phyloP scores from a whole-genome alignment of 1,284 basidiomycete genomes.

The Gymnopus androsaceus region DNA sequence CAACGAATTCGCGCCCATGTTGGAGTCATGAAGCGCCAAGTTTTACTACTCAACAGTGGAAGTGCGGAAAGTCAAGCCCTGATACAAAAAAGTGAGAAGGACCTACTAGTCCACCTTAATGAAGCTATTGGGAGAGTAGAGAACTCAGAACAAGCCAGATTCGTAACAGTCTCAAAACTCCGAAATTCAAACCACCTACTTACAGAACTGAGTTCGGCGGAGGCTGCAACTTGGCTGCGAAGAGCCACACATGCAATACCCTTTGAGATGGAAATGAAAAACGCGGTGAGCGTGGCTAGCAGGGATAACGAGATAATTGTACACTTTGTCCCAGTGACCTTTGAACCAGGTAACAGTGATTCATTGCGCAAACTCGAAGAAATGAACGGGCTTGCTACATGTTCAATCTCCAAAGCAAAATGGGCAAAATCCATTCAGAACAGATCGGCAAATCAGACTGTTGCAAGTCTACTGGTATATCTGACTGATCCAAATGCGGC shows the following conservation, averaged over 20 bases:
- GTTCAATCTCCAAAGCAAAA: not conserved
- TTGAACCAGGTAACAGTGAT: not conserved
- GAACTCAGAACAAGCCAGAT: not conserved
- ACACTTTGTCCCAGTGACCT: not conserved
- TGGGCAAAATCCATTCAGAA: constrained; percentile 2
- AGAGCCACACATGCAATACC: not conserved
- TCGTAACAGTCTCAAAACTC: not conserved
- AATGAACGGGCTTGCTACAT: not conserved
- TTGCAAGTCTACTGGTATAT: constrained; percentile 9
- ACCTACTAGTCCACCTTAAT: not conserved
- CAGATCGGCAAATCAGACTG: constrained; percentile 11
- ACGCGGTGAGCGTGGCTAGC: not conserved
- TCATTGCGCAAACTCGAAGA: not conserved
- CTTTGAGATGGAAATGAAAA: not conserved
- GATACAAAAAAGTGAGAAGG: not conserved
- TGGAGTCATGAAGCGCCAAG: constrained; percentile 1
- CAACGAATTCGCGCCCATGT: constrained; percentile 1
- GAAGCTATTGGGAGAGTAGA: not conserved
- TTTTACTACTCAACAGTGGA: not conserved
- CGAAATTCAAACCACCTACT: not conserved
- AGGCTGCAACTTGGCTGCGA: not conserved
- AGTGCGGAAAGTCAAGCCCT: no score
- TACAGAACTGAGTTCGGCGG: not conserved
- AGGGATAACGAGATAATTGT: not conserved
- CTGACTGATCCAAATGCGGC: no score